Evolutionary conservation across 768 basidiomycete species (phyloP).

Genomic region (Mycena rebaudengoi): DNA sequence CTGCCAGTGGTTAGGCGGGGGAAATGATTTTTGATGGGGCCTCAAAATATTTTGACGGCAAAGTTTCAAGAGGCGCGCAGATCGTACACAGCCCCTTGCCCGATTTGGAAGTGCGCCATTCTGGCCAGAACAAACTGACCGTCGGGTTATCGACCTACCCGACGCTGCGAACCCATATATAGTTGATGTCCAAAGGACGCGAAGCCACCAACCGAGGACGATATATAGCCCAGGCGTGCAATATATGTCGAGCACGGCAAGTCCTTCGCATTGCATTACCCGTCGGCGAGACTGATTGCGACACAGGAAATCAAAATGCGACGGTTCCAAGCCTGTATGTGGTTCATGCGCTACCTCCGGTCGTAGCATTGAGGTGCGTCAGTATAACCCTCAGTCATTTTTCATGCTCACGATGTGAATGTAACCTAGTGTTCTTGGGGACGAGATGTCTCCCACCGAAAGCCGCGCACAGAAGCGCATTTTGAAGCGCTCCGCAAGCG

Average conservation of each 20-base stretch:
- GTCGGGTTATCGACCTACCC: too few species aligned
- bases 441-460: neutral
- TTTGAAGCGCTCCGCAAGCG: constrained; percentile 26
- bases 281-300: neutral
- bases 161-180: too few species aligned
- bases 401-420: too few species aligned
- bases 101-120: too few species aligned
- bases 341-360: constrained; percentile 19
- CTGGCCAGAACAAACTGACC: too few species aligned
- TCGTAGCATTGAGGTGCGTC: constrained; percentile 12
- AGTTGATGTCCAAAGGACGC: constrained; percentile 7
- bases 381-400: too few species aligned
- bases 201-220: neutral
- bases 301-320: constrained; percentile 27
- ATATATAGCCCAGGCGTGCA: constrained; percentile 9
- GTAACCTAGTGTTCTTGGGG: constrained; percentile 25
- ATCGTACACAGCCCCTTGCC: too few species aligned
- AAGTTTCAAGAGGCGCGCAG: too few species aligned
- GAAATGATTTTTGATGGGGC: too few species aligned
- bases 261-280: neutral
- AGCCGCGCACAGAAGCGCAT: constrained; percentile 21
- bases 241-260: constrained; percentile 11
- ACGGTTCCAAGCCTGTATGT: constrained; percentile 24
- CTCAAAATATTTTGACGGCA: too few species aligned
- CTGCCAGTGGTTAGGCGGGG: too few species aligned